Conservation (phyloP, 2,329 filamentous ascomycete species). For the Diaporthe sp. region DNA sequence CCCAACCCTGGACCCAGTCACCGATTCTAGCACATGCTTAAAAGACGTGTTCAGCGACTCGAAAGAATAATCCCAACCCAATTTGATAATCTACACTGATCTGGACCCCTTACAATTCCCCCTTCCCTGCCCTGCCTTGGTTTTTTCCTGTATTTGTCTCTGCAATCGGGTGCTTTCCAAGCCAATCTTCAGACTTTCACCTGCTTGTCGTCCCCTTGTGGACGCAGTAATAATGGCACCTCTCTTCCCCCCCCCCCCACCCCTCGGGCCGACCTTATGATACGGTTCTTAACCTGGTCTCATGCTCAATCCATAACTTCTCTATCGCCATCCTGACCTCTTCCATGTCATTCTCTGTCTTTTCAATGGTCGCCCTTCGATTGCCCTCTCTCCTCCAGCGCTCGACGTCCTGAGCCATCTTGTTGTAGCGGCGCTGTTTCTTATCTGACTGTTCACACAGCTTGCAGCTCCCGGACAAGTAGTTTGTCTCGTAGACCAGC, state of each 20-base stretch:
- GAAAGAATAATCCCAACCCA: background rate
- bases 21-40: constrained; percentile 3
- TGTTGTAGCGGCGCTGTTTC: constrained; percentile 79
- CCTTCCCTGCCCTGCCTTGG: background rate
- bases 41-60: background rate
- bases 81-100: constrained; percentile 7
- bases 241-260: too few species aligned
- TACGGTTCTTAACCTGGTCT: constrained; percentile 50
- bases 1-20: background rate
- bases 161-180: background rate
- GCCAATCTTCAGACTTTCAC: background rate
- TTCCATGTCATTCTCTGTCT: constrained; percentile 75
- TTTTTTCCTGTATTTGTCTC: background rate
- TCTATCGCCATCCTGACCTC: constrained; percentile 71
- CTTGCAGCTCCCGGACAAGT: constrained; percentile 76
- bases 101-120: background rate
- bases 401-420: constrained; percentile 78
- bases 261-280: background rate
- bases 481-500: constrained; percentile 80
- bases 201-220: background rate
- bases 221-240: background rate
- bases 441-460: constrained; percentile 90
- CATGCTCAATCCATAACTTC: constrained; percentile 54
- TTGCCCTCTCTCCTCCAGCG: constrained; percentile 84
- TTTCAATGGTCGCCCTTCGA: constrained; percentile 77